phyloP scores from a whole-genome alignment of 1,284 basidiomycete genomes.

The Marasmius sp. region DNA sequence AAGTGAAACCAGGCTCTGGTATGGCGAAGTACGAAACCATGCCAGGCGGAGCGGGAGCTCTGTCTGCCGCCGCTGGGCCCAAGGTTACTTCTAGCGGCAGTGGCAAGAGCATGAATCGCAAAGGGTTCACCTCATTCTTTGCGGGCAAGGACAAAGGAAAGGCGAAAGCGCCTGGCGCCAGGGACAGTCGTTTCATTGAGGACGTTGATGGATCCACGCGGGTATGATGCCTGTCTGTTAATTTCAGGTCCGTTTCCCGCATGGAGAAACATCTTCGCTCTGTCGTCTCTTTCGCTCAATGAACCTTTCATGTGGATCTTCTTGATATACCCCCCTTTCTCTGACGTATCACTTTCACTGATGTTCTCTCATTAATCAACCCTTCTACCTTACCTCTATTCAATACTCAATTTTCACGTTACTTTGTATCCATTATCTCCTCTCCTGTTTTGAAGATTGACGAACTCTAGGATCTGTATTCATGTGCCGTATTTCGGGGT shows the following conservation, averaged over 20 bases:
- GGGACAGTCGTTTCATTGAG: constrained; percentile 31
- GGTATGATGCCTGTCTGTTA: background rate
- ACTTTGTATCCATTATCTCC: too few species aligned
- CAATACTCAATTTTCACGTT: too few species aligned
- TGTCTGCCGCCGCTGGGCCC: constrained; percentile 1
- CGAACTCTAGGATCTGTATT: too few species aligned
- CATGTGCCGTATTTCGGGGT: too few species aligned
- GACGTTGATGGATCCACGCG: constrained; percentile 7
- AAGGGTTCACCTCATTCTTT: constrained; percentile 12
- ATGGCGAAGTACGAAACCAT: constrained; percentile 30
- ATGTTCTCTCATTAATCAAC: too few species aligned
- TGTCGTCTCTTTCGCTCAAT: too few species aligned
- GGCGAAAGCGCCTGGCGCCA: constrained; percentile 16
- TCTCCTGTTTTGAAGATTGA: too few species aligned
- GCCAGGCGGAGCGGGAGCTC: constrained; percentile 16
- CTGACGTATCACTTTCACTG: too few species aligned
- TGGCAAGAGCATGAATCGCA: constrained; percentile 10
- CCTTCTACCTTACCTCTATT: too few species aligned
- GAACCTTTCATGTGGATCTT: too few species aligned
- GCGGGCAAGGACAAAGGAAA: constrained; percentile 14
- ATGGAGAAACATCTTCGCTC: background rate
- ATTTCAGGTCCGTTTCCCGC: background rate
- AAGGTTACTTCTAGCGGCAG: constrained; percentile 15
- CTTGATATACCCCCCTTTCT: too few species aligned
- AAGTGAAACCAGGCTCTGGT: constrained; percentile 54